Evolutionary conservation across 164 flowering plant species (phyloP), one percentile per base, ranked within the genome.

Genomic region (Dillenia turbinata): DNA sequence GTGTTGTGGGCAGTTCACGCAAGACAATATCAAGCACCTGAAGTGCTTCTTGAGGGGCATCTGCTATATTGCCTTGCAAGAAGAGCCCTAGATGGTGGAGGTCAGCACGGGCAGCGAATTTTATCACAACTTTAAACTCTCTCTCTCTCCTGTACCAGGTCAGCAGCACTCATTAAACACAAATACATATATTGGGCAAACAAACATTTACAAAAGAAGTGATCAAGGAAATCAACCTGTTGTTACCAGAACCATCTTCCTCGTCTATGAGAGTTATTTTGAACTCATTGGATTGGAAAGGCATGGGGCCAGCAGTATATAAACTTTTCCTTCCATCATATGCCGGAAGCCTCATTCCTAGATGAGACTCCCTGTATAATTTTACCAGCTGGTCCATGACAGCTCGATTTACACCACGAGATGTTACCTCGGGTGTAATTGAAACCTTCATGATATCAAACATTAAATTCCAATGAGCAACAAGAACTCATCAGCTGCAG

Each of bases 1-100:
- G 64, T 19, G 79, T 24, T 2, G 96, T 89, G 14, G 97, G 96
- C 62, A 88, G 68, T 68, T 95, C 99, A 17, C 99, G 92, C 52
- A 95, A 70, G 49, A 95, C 97, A 67, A 95, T 90, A 72, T 95
- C 99, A 49, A 95, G 90, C 66, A 92, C 97, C 68, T 95, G 97
- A 17, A 95, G 88, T 19, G 81, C 72, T 15, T 87, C 88, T 2
- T 85, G 84, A 0, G 90, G 93, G 6, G 46, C 64, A 59, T 81
- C 88, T 1, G 14, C 50, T 16, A 68, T 77, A 10, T 75, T 64
- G 3, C 82, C 48, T 0, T 43, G 17, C 12, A 87, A 14, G 64
- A 80, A 85, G 46, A 79, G 71, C 8, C 54, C 68, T 7, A 87
- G 66, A 49, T 80, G 79, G 56, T 76, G 66, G 4, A 76, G 59